Evolutionary conservation across 1,284 basidiomycete species (phyloP).

Genomic region (Tetrapyrgos nigripes): DNA sequence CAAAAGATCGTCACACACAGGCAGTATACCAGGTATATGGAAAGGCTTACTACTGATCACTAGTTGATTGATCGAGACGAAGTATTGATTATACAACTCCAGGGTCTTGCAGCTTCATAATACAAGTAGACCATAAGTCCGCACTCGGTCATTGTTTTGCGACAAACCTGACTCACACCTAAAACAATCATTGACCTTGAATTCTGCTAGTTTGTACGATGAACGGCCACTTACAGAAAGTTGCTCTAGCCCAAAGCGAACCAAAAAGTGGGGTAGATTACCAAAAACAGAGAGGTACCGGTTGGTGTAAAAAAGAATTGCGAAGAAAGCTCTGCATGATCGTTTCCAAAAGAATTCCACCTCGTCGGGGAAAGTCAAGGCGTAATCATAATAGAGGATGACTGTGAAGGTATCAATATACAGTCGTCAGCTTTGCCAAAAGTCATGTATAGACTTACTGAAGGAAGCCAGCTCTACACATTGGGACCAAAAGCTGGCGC

Average conservation of each 20-base stretch:
- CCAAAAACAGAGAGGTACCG: slow-evolving; percentile 45
- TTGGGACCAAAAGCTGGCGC: not conserved
- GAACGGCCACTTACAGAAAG: not conserved
- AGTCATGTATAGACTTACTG: not conserved
- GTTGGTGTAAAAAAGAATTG: slow-evolving; percentile 41
- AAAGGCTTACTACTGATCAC: slow-evolving; percentile 9
- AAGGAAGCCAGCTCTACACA: not conserved
- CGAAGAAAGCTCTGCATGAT: slow-evolving; percentile 28
- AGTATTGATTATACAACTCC: not conserved
- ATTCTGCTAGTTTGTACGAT: not conserved
- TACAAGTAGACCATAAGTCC: not conserved
- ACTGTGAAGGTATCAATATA: slow-evolving; percentile 22
- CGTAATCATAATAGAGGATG: slow-evolving; percentile 48
- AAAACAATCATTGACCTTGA: not conserved
- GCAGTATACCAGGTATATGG: not conserved
- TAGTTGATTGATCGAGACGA: not conserved
- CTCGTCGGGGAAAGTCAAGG: slow-evolving; percentile 43
- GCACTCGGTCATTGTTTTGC: not conserved
- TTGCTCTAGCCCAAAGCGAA: slow-evolving; percentile 7
- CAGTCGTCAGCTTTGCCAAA: not conserved
- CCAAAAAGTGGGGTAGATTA: slow-evolving; percentile 34
- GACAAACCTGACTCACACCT: not conserved
- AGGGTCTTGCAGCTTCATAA: not conserved
- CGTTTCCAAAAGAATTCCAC: slow-evolving; percentile 43
- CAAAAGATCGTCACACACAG: not conserved